These are phyloP conservation scores for Suillus placidus DNA, from an alignment of 768 basidiomycete genomes.

Conservation along the genomic window DNA sequence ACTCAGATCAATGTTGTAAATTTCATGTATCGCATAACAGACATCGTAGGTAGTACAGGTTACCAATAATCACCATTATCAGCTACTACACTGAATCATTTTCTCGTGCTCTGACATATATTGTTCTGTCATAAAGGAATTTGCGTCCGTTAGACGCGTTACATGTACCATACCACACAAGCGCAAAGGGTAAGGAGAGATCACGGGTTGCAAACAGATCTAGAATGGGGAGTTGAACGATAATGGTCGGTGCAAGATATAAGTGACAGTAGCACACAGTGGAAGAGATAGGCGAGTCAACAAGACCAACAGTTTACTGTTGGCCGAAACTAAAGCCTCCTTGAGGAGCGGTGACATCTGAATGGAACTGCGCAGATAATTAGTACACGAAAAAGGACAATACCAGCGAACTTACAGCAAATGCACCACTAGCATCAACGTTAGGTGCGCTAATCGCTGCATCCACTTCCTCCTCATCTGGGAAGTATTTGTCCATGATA, in stretches of 20 bases:
- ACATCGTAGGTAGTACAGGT: constrained; percentile 1
- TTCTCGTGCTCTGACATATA: constrained; percentile 22
- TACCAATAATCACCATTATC: constrained; percentile 20
- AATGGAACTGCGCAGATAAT: constrained; percentile 63
- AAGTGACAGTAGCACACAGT: constrained; percentile 9
- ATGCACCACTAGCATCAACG: constrained; percentile 72
- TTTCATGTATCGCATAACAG: constrained; percentile 12
- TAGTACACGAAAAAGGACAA: constrained; percentile 11
- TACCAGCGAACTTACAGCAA: constrained; percentile 56
- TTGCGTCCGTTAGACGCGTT: constrained; percentile 40
- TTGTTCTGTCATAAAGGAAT: constrained; percentile 21
- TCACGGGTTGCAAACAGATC: constrained; percentile 13
- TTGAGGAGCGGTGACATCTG: constrained; percentile 84
- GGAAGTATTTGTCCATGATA: constrained; percentile 98
- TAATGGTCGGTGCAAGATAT: constrained; percentile 2
- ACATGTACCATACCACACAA: constrained; percentile 18
- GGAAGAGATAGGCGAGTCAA: constrained; percentile 10
- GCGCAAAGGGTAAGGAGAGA: constrained; percentile 22
- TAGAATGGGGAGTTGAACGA: constrained; percentile 1
- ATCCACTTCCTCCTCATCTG: constrained; percentile 93
- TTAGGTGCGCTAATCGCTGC: constrained; percentile 77
- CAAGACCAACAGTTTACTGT: constrained; percentile 37
- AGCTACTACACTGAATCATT: constrained; percentile 22
- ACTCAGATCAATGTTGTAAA: neutral
- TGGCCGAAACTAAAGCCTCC: constrained; percentile 96